These are phyloP conservation scores for Setaria italica DNA, from an alignment of 202 grass and related monocot genomes.

Conservation along the genomic window DNA sequence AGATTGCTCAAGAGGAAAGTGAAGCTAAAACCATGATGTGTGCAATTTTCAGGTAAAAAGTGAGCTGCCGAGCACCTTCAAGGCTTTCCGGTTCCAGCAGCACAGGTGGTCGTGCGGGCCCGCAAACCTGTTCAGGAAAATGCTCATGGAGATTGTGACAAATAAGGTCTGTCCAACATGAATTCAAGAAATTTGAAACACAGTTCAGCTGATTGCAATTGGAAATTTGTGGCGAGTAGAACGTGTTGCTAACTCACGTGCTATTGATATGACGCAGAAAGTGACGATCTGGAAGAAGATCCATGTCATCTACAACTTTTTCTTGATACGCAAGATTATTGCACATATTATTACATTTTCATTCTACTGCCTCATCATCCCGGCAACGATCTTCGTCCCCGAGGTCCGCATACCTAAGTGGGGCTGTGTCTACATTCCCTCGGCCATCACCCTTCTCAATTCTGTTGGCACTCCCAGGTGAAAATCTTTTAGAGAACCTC, in stretches of 20 bases:
- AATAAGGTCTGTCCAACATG: conserved; percentile 65
- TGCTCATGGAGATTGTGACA: conserved; percentile 86
- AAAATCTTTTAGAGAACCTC: background rate
- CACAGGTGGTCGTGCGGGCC: conserved; percentile 98
- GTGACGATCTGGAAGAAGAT: conserved; percentile 94
- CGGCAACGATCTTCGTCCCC: conserved; percentile 83
- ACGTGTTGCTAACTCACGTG: conserved; percentile 30
- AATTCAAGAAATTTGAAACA: background rate
- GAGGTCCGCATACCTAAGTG: conserved; percentile 94
- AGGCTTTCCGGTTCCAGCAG: conserved; percentile 95
- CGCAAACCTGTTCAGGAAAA: conserved; percentile 95
- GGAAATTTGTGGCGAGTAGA: background rate
- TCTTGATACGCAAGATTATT: conserved; percentile 84
- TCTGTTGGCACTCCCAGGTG: conserved; percentile 97
- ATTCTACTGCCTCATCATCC: conserved; percentile 93
- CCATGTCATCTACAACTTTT: conserved; percentile 99
- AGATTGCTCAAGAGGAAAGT: conserved; percentile 18
- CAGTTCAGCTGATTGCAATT: background rate
- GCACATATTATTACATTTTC: conserved; percentile 90
- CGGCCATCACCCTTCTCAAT: conserved; percentile 86
- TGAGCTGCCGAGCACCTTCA: conserved; percentile 95
- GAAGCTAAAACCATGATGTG: background rate
- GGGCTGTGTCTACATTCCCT: conserved; percentile 91
- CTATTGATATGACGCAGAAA: conserved; percentile 65
- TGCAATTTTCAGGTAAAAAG: conserved; percentile 74